Base-by-base conservation (phyloP, 495 filamentous ascomycete species). In the Podospora appendiculata region DNA sequence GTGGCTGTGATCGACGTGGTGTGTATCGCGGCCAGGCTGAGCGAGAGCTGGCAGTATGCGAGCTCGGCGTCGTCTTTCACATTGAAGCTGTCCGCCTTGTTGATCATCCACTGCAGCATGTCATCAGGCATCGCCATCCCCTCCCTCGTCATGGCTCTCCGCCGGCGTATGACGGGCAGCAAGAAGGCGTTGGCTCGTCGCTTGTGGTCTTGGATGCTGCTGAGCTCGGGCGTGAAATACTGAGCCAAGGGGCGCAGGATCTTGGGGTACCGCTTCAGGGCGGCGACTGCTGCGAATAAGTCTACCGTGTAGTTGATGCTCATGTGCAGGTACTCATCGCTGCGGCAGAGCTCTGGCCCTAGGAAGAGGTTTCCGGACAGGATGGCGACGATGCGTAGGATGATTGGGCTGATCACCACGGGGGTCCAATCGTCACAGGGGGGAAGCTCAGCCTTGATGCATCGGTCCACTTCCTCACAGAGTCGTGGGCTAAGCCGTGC, bases 331-430 rank as follows among this genome's bases (percentile, higher is more conserved):
- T 72, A 78, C 6, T 71, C 60, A 32, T 63, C 50, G 53, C 75
- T 57, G 5, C 67, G 67, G 52, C 67, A 69, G 53, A 71, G 51
- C 18, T 64, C 60, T 34, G 64, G 57, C 32, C 74, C 74, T 17
- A 76, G 44, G 40, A 76, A 75, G 13, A 67, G 60, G 6, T 68
- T 53, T 1, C 71, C 66, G 0, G 73, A 74, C 25, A 76, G 5
- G 7, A 66, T 67, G 33, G 71, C 67, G 2, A 78, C 60, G 17
- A 74, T 67, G 7, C 58, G 35, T 8, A 45, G 42, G n/a, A 52
- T 32, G 12, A 10, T n/a, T 32, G 18, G 19, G 41, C 19, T 19
- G 16, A 52, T 19, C 8, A 39, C 41, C 6, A 52, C 42, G 32
- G 32, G 32, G 4, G 33, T 36, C 50, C 50, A 52, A n/a, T 52